Evolutionary conservation across 352 stramenopile species (phyloP).

Genomic region (Phytophthora megakarya): DNA sequence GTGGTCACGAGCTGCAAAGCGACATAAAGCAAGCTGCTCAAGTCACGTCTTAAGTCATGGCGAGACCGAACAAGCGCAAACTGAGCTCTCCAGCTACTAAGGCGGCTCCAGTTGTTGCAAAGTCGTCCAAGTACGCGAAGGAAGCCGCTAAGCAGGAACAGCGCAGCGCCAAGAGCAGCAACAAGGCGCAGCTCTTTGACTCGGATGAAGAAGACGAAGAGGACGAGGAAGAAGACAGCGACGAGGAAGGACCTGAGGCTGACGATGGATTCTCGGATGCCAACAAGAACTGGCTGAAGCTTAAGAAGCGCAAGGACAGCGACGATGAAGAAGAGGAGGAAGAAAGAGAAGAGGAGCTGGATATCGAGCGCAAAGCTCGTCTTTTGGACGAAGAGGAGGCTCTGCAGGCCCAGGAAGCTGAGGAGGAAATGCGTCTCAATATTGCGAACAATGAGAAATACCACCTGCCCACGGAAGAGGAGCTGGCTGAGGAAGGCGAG

Average conservation of each 20-base stretch:
- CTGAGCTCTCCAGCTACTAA: conserved; percentile 31
- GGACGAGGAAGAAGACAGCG: conserved; percentile 51
- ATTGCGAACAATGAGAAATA: conserved; percentile 86
- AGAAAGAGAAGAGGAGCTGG: conserved; percentile 69
- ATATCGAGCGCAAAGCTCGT: conserved; percentile 88
- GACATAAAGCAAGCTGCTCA: conserved; percentile 36
- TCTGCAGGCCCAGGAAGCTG: conserved; percentile 69
- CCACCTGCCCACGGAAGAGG: conserved; percentile 80
- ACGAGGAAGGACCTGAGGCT: conserved; percentile 56
- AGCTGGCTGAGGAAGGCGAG: conserved; percentile 61
- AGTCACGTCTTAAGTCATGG: conserved; percentile 37
- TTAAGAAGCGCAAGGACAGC: conserved; percentile 63
- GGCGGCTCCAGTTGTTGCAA: conserved; percentile 29
- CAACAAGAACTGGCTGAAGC: conserved; percentile 88
- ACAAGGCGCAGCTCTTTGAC: conserved; percentile 69
- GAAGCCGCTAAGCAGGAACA: conserved; percentile 77
- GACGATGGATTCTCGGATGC: conserved; percentile 80
- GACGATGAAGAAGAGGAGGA: conserved; percentile 51
- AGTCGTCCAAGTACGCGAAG: conserved; percentile 78
- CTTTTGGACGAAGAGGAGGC: conserved; percentile 80
- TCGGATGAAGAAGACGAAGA: conserved; percentile 62
- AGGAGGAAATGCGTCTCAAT: conserved; percentile 89
- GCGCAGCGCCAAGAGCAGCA: conserved; percentile 39
- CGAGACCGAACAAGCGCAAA: conserved; percentile 65
- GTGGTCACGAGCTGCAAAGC: conserved; percentile 39